Evolutionary conservation across 257 asterid species (phyloP).

Genomic region (Jaltomata sinuosa): DNA sequence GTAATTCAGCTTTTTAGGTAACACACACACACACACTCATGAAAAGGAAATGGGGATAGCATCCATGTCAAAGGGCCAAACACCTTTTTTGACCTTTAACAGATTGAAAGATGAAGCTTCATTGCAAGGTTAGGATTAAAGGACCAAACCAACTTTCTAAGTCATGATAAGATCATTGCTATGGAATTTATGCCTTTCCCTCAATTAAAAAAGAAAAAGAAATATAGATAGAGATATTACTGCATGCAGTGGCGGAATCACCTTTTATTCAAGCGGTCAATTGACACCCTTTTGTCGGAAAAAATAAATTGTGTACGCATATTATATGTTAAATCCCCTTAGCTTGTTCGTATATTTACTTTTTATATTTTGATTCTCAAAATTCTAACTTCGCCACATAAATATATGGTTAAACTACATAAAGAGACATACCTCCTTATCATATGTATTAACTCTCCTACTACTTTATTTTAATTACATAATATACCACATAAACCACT

Average conservation of each 20-base stretch:
- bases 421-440: too few relatives aligned
- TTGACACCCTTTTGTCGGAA: not conserved
- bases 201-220: not conserved
- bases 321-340: not conserved
- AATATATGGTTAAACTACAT: too few relatives aligned
- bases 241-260: not conserved
- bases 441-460: too few relatives aligned
- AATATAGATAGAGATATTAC: not conserved
- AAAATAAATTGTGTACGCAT: not conserved
- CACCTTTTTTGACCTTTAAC: constrained; percentile 3
- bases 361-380: not conserved
- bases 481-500: too few relatives aligned
- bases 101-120: not conserved
- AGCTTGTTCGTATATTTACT: not conserved
- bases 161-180: not conserved
- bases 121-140: not conserved
- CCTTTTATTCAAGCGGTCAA: not conserved
- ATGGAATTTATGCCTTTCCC: not conserved
- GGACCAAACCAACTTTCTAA: not conserved
- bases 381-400: not conserved
- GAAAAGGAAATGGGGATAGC: not conserved
- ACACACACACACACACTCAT: not conserved
- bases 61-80: not conserved
- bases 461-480: too few relatives aligned
- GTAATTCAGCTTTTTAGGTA: not conserved